These are phyloP conservation scores for Hypomyces perniciosus DNA, from an alignment of 2,329 filamentous ascomycete genomes.

Conservation along the genomic window DNA sequence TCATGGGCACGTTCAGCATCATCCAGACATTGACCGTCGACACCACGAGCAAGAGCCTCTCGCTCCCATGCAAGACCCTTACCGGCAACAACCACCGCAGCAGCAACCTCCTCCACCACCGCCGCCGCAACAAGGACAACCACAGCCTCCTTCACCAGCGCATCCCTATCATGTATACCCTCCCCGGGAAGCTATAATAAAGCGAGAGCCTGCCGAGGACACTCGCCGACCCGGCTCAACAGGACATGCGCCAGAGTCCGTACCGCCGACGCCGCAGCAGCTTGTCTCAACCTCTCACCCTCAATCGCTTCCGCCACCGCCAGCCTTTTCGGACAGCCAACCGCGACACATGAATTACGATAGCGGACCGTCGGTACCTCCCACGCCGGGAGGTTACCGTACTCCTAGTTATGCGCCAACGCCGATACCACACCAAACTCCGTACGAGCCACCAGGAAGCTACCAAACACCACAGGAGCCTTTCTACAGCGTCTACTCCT, in stretches of 20 bases:
- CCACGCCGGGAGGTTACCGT: slow-evolving; percentile 39
- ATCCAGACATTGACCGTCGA: slow-evolving; percentile 45
- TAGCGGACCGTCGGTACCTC: slow-evolving; percentile 38
- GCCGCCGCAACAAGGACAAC: slow-evolving; percentile 9
- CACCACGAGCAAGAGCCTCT: slow-evolving; percentile 52
- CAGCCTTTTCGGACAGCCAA: slow-evolving; percentile 39
- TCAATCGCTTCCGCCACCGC: slow-evolving; percentile 24
- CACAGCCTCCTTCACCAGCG: slow-evolving; percentile 34
- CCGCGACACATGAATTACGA: slow-evolving; percentile 51
- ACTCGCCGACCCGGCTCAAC: slow-evolving; percentile 49
- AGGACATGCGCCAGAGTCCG: slow-evolving; percentile 34
- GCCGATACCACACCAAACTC: slow-evolving; percentile 32
- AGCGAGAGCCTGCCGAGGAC: slow-evolving; percentile 50
- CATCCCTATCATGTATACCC: slow-evolving; percentile 41
- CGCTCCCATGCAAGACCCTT: slow-evolving; percentile 49
- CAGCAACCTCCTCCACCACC: slow-evolving; percentile 17
- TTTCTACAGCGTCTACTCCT: slow-evolving; percentile 37
- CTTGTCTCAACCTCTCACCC: slow-evolving; percentile 26
- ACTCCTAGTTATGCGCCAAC: slow-evolving; percentile 36
- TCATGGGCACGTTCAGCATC: slow-evolving; percentile 29
- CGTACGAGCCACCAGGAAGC: slow-evolving; percentile 31
- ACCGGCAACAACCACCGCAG: slow-evolving; percentile 27
- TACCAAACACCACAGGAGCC: slow-evolving; percentile 30
- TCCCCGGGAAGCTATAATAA: slow-evolving; percentile 48
- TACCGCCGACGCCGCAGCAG: slow-evolving; percentile 28